A percentile compares a stretch with the other conserved stretches of the same genome.
These are phyloP conservation scores for Fraxinus ornus DNA, from an alignment of 305 asterid species.

Conservation along the genomic window DNA sequence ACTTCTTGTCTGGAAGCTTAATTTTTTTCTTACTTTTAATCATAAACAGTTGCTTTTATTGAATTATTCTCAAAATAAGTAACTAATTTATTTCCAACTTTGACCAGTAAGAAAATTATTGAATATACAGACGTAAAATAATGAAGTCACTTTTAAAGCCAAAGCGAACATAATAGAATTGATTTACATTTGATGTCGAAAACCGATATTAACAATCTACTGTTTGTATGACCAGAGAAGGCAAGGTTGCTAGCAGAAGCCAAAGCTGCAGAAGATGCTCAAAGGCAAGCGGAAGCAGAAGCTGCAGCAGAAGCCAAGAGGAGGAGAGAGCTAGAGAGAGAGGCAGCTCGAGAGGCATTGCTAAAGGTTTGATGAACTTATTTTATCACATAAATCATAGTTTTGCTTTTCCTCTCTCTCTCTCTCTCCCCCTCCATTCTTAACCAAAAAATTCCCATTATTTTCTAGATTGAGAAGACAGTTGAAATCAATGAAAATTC, in stretches of 20 bases:
- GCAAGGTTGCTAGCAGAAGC: constrained; percentile 95
- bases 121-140: background rate
- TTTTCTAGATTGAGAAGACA: constrained; percentile 78
- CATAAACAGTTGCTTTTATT: background rate
- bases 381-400: background rate
- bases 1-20: background rate
- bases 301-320: constrained; percentile 77
- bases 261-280: constrained; percentile 94
- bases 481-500: constrained; percentile 82
- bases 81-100: background rate
- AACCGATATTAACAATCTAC: constrained; percentile 2
- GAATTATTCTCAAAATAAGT: background rate
- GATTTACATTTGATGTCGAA: background rate
- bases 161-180: background rate
- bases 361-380: constrained; percentile 50
- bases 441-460: background rate
- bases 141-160: background rate
- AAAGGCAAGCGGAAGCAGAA: constrained; percentile 73
- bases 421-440: background rate
- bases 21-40: background rate
- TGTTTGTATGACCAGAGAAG: constrained; percentile 53
- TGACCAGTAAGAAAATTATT: background rate
- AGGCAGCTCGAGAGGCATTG: constrained; percentile 86
- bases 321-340: constrained; percentile 81
- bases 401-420: background rate